Percentiles rank a stretch among this genome's conserved stretches.
Conservation (phyloP, 306 rosid genomes). For the Cicer arietinum region DNA sequence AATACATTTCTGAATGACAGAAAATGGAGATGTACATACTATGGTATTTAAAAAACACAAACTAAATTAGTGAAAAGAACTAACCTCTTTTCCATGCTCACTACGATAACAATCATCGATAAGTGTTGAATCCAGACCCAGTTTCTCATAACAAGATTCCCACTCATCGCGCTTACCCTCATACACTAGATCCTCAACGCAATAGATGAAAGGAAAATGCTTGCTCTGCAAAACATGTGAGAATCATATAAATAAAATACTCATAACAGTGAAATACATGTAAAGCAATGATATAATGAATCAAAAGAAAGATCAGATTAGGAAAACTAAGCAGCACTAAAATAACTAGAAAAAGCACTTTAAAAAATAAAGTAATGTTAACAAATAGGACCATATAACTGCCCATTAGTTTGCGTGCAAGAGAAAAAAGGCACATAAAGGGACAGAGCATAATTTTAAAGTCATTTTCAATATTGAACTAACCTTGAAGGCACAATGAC, state of each 20-base stretch:
- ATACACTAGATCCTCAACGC: slow-evolving; percentile 62
- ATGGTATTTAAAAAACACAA: not conserved
- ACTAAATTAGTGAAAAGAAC: slow-evolving; percentile 37
- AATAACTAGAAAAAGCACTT: not conserved
- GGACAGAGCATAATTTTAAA: too few species aligned
- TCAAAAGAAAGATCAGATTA: slow-evolving; percentile 17
- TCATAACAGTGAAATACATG: slow-evolving; percentile 8
- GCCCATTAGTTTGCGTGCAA: slow-evolving; percentile 11
- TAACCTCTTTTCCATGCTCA: slow-evolving; percentile 76
- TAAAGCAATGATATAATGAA: slow-evolving; percentile 5
- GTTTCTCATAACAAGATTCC: slow-evolving; percentile 73
- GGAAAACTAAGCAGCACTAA: slow-evolving; percentile 11
- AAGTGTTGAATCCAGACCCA: slow-evolving; percentile 68
- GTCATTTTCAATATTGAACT: too few species aligned
- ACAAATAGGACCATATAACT: not conserved
- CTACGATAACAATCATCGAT: slow-evolving; percentile 64
- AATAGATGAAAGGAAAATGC: slow-evolving; percentile 80
- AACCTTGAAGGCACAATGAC: too few species aligned
- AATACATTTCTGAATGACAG: slow-evolving; percentile 5
- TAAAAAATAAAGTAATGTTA: not conserved
- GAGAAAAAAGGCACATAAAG: not conserved
- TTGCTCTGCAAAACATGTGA: slow-evolving; percentile 55
- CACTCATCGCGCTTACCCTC: slow-evolving; percentile 53
- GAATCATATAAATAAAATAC: slow-evolving; percentile 24
- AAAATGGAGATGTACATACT: slow-evolving; percentile 7